Evolutionary conservation across 768 basidiomycete genomes (phyloP), one percentile per base, ranked within the genome.

Genomic region (Pluteus cervinus): DNA sequence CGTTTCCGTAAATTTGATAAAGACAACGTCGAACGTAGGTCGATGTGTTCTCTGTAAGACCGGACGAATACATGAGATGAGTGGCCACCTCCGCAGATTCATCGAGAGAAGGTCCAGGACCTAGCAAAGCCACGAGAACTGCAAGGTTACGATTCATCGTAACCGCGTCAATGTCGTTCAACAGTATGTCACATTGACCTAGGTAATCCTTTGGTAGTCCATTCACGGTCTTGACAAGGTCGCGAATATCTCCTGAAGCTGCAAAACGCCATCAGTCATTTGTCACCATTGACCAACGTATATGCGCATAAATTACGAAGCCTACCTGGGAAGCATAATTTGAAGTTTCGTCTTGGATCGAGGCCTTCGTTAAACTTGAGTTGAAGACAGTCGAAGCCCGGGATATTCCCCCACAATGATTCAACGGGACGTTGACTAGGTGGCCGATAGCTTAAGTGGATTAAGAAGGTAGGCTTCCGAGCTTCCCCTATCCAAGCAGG

Each of bases 51-150:
- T 56, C 53, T 0, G 63, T 49, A n/a, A 70, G 49, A 16, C 50
- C 52, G 25, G 61, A 50, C 1, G 68, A 68, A 45, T 67, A 70
- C 62, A 68, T 67, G 17, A 68, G 47, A 42, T 68, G 68, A 6
- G 53, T 48, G 0, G 61, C 61, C 7, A 70, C 50, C 46, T 68
- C 66, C 8, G 63, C 66, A 4, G 62, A 60, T 53, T 68, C 63
- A 12, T 67, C 65, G 24, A 62, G 49, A 6, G 64, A 60, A 7
- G 62, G 62, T 6, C 62, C 65, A 2, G 65, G 50, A 10, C 50
- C 54, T n/a, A 66, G 57, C 8, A 69, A 55, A 7, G 54, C 57
- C 17, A 55, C 60, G 8, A 66, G 58, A 33, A 65, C 56, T 24
- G 69, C 53, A 17, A 71, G 62, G 40, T 62, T 64, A 16, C 62